Evolutionary conservation across 768 basidiomycete species (phyloP).

Genomic region (Mycena filopes): DNA sequence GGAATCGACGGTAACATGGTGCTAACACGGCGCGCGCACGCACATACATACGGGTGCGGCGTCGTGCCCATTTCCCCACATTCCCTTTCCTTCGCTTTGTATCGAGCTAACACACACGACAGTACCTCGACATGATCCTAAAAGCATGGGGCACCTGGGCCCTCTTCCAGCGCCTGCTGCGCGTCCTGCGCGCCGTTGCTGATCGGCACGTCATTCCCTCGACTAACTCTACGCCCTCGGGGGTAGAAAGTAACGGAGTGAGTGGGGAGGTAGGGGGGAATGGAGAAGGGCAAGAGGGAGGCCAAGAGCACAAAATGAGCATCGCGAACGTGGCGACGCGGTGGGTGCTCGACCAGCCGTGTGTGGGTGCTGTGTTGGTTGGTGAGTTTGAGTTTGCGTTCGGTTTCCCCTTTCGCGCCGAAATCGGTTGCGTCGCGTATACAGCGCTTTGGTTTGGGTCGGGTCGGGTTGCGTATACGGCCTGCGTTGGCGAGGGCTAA

Average conservation of each 20-base stretch:
- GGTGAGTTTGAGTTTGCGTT: constrained; percentile 52
- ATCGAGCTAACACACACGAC: neutral
- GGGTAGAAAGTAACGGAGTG: too few relatives aligned
- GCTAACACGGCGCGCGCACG: neutral
- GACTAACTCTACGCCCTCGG: too few relatives aligned
- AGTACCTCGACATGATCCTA: constrained; percentile 88
- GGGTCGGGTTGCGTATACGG: too few relatives aligned
- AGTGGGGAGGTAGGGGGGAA: too few relatives aligned
- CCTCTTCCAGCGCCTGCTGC: constrained; percentile 75
- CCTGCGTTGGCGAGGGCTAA: too few relatives aligned
- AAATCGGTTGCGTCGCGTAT: neutral
- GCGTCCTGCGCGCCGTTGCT: constrained; percentile 69
- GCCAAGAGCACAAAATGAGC: constrained; percentile 66
- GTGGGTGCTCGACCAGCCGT: constrained; percentile 85
- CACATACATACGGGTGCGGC: too few relatives aligned
- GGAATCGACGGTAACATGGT: too few relatives aligned
- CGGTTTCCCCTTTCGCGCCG: neutral
- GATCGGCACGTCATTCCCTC: constrained; percentile 72
- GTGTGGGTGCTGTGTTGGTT: constrained; percentile 85
- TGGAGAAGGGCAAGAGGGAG: too few relatives aligned
- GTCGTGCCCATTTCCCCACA: too few relatives aligned
- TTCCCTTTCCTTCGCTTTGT: too few relatives aligned
- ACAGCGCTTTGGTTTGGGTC: neutral
- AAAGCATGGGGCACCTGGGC: constrained; percentile 83
- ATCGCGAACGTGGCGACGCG: constrained; percentile 84